Base-by-base conservation (phyloP, 768 basidiomycete genomes). In the Plicaturopsis crispa region DNA sequence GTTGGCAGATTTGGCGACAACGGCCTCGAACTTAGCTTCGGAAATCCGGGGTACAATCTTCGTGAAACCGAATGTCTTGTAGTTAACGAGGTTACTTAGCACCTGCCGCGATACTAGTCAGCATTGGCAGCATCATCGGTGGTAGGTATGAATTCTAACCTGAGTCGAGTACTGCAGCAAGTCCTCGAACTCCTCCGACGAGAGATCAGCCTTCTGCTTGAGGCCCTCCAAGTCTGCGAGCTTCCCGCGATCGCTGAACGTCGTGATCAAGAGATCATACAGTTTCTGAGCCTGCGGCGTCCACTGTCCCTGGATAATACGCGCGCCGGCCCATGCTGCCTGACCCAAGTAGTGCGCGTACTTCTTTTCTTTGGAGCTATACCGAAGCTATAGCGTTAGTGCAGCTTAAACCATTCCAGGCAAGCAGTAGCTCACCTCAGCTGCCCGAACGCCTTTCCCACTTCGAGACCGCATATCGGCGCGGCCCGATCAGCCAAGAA, bases 291-390 rank as follows among this genome's bases (percentile, higher is more conserved):
- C 65, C 43, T 65, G 61, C 2, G 63, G 58, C 1, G 73, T 72
- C 72, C 69, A 73, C 64, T 91, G 87, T 32, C 66, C 80, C 62
- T 87, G 83, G 39, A 89, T 84, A 59, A 92, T 83, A 28, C 83
- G 71, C 35, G 75, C 84, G 20, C 89, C 89, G 0, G 84, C 84
- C 89, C 89, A 92, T 1, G 79, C 77, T 5, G 87, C 88, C 46
- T 74, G 51, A 14, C 69, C 72, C 11, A 88, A 36, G 51, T 73
- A 78, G 57, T 91, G 85, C 2, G 82, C 72, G 50, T 92, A 92
- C 43, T 79, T 71, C 62, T 86, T 83, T 52, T 91, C 88, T 47
- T 70, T 72, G 4, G 73, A 63, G 36, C 86, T 90, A 38, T n/a
- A 26, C 33, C 20, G n/a, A n/a, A n/a, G n/a, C n/a, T n/a, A n/a